Conservation (phyloP, 192 early-diverging fungal genomes). For the Backusella tarrabulga region DNA sequence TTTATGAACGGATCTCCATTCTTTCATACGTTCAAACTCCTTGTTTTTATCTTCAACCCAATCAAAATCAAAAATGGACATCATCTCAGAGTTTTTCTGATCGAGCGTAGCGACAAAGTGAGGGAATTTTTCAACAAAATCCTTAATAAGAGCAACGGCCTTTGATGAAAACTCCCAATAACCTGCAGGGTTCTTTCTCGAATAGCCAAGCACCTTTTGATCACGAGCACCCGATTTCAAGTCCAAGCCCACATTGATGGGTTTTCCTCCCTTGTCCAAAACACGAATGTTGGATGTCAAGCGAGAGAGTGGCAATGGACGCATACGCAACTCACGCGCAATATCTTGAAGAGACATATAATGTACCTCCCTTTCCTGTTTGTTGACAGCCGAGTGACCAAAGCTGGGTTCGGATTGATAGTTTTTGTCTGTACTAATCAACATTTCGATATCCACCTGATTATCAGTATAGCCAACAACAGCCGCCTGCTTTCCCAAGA, state of each 20-base stretch:
- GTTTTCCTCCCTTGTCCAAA: conserved; percentile 52
- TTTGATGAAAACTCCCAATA: conserved; percentile 87
- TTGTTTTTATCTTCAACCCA: conserved; percentile 32
- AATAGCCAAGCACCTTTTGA: conserved; percentile 87
- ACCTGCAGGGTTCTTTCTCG: conserved; percentile 63
- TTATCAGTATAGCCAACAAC: conserved; percentile 58
- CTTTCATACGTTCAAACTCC: conserved; percentile 55
- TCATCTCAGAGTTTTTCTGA: background rate
- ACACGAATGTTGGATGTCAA: conserved; percentile 82
- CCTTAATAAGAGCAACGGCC: conserved; percentile 70
- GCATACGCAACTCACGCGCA: conserved; percentile 64
- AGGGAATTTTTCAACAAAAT: conserved; percentile 64
- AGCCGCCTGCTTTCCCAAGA: conserved; percentile 73
- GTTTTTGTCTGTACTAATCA: conserved; percentile 35
- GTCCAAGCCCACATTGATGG: conserved; percentile 79
- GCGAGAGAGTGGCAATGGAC: conserved; percentile 72
- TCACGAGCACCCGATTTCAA: conserved; percentile 89
- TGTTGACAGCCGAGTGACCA: conserved; percentile 45
- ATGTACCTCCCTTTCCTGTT: conserved; percentile 7
- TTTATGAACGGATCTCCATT: conserved; percentile 62
- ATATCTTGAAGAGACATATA: conserved; percentile 61
- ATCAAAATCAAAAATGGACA: conserved; percentile 26
- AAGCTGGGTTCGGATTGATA: conserved; percentile 42
- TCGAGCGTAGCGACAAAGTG: conserved; percentile 39
- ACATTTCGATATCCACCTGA: conserved; percentile 41